A percentile compares a stretch with the other conserved stretches of the same genome.
phyloP scores from a whole-genome alignment of 108 stramenopile species.

The Chaetoceros muelleri region DNA sequence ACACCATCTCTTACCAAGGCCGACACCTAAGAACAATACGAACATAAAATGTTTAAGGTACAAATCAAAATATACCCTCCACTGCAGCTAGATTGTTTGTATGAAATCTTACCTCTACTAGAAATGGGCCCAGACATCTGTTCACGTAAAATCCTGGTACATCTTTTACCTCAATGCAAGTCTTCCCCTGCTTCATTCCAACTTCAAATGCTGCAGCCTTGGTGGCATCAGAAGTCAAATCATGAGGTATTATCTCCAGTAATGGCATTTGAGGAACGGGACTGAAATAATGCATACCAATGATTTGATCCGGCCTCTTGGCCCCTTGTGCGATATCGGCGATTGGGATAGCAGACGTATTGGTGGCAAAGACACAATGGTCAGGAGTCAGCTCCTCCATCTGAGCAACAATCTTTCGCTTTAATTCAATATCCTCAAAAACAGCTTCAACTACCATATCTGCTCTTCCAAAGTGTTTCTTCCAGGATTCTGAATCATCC shows the following conservation, averaged over 20 bases:
- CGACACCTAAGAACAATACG: constrained; percentile 16
- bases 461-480: constrained; percentile 77
- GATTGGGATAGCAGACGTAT: constrained; percentile 98
- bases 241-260: constrained; percentile 96
- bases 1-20: constrained; percentile 84
- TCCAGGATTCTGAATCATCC: constrained; percentile 63
- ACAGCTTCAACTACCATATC: constrained; percentile 99
- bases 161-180: constrained; percentile 96
- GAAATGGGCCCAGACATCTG: constrained; percentile 95
- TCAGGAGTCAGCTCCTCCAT: constrained; percentile 85
- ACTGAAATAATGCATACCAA: constrained; percentile 99
- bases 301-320: constrained; percentile 83
- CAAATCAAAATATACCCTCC: no score
- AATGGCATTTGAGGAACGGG: constrained; percentile 98
- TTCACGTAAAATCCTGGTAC: constrained; percentile 99
- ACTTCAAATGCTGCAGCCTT: constrained; percentile 91
- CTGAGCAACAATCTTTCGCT: constrained; percentile 88
- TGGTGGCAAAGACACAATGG: constrained; percentile 96
- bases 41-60: not conserved
- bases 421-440: constrained; percentile 93
- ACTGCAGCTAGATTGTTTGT: not conserved
- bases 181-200: constrained; percentile 98
- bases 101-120: constrained; percentile 66
- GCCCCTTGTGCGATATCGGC: constrained; percentile 89
- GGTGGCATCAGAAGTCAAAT: constrained; percentile 70